Evolutionary conservation across 768 basidiomycete genomes (phyloP).

Genomic region (Tricholoma sp.): DNA sequence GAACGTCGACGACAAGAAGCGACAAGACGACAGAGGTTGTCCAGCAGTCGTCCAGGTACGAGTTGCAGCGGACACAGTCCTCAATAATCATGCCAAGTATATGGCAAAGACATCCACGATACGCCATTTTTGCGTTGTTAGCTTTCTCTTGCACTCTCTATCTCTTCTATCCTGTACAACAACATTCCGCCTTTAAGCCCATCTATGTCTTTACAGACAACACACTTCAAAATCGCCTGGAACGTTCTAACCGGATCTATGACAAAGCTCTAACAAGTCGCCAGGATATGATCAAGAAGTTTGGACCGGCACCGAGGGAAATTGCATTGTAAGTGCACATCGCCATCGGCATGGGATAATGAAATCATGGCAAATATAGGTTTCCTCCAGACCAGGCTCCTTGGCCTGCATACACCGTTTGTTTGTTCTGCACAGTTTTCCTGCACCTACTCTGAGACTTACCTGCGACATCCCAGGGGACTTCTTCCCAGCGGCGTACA

Average conservation of each 20-base stretch:
- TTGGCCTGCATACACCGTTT: conserved; percentile 55
- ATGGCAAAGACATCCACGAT: neutral
- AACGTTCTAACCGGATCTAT: conserved; percentile 42
- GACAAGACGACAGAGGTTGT: neutral
- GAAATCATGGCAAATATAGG: conserved; percentile 12
- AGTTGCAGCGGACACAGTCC: neutral
- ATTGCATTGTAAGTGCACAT: neutral
- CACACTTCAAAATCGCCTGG: conserved; percentile 33
- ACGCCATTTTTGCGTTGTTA: conserved; percentile 13
- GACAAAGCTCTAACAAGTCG: conserved; percentile 27
- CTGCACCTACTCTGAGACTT: neutral
- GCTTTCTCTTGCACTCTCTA: conserved; percentile 41
- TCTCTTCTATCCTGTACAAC: conserved; percentile 35
- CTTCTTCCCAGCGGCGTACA: conserved; percentile 47
- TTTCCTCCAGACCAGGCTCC: conserved; percentile 48
- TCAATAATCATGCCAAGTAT: neutral
- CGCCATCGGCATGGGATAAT: neutral
- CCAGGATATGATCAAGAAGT: neutral
- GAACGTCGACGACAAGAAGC: neutral
- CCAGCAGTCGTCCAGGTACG: neutral
- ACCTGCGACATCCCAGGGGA: conserved; percentile 36
- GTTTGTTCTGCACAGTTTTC: conserved; percentile 28
- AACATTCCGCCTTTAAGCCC: conserved; percentile 14
- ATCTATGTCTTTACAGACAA: conserved; percentile 21
- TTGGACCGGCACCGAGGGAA: neutral